Conservation (phyloP, 176 grass and related monocot genomes). For the Puccinellia tenuiflora region DNA sequence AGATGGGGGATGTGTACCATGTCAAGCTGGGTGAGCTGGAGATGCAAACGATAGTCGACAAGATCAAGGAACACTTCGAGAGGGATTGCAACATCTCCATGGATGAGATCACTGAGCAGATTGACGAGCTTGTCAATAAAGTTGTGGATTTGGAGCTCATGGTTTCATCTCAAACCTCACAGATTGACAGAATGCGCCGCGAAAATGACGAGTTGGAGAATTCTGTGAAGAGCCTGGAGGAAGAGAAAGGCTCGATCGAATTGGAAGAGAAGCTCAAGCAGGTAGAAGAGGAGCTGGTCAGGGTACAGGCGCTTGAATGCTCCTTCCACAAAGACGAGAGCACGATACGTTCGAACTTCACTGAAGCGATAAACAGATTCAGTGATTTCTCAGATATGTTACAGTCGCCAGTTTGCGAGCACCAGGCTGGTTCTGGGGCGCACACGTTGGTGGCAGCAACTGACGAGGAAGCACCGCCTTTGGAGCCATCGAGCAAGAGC, state of each 20-base stretch:
- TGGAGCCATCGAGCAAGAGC: not conserved
- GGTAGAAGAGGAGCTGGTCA: constrained; percentile 59
- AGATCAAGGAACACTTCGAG: constrained; percentile 77
- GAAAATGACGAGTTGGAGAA: constrained; percentile 64
- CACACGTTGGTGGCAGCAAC: not conserved
- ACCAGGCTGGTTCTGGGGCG: not conserved
- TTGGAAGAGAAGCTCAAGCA: constrained; percentile 51
- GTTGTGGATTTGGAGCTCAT: constrained; percentile 81
- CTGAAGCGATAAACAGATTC: constrained; percentile 52
- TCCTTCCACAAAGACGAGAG: constrained; percentile 58
- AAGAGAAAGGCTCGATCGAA: constrained; percentile 48
- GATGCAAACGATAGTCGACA: constrained; percentile 40
- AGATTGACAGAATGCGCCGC: constrained; percentile 58
- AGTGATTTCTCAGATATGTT: constrained; percentile 59
- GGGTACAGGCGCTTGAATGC: constrained; percentile 54
- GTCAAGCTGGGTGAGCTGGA: constrained; percentile 49
- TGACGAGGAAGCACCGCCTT: not conserved
- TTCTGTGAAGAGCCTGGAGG: constrained; percentile 48
- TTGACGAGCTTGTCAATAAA: constrained; percentile 78
- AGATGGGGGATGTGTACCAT: constrained; percentile 31
- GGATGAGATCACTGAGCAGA: constrained; percentile 69
- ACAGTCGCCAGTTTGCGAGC: constrained; percentile 28
- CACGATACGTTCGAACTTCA: constrained; percentile 50
- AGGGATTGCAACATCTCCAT: constrained; percentile 51
- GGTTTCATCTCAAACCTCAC: constrained; percentile 74